Base-by-base conservation (phyloP, 805 yeast species). In the Kuraishia hungarica region DNA sequence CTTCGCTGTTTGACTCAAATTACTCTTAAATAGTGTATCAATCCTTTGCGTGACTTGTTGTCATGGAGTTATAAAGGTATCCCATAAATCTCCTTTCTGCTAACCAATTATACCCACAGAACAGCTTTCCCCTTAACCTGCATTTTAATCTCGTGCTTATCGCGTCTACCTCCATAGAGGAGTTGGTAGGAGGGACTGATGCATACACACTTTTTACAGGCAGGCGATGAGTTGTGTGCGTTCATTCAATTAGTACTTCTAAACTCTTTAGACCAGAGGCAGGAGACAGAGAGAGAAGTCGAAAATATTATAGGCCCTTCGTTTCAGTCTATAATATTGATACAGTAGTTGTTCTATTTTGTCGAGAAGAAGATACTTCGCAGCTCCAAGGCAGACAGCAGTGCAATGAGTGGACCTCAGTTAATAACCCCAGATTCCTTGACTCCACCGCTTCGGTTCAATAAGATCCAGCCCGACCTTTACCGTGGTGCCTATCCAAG, bases 401-500 rank as follows among this genome's bases (percentile, higher is more conserved):
- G 4, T 35, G n/a, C 17, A 7, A 50, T 50, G 51, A 50, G 51
- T 22, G 20, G 51, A 28, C 51, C 51, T 5, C 51, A 51, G 48
- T 21, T 43, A 20, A 48, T 59, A 28, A 52, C 55, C 7, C 62
- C 63, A 5, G 65, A 63, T 21, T 62, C 66, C 5, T 55, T 66
- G 39, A 84, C 84, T 0, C 89, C 97, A 0, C 98, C 99, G 1
- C 73, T 92, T 57, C 77, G 90, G 56, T 94, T 87, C 68, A 82
- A 84, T 52, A 75, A 82, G 17, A 81, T 92, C 2, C 89, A 86
- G 62, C 82, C 87, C 1, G 74, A 79, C 52, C 71, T 93, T 2
- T 87, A 84, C 63, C 72, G 98, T 51, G 98, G 98, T 0, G 86
- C 96, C 1, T 89, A 87, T 62, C 98, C 98, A 1, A 77, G 94